Conservation (phyloP, 805 yeast species). For the Yarrowia bubula region DNA sequence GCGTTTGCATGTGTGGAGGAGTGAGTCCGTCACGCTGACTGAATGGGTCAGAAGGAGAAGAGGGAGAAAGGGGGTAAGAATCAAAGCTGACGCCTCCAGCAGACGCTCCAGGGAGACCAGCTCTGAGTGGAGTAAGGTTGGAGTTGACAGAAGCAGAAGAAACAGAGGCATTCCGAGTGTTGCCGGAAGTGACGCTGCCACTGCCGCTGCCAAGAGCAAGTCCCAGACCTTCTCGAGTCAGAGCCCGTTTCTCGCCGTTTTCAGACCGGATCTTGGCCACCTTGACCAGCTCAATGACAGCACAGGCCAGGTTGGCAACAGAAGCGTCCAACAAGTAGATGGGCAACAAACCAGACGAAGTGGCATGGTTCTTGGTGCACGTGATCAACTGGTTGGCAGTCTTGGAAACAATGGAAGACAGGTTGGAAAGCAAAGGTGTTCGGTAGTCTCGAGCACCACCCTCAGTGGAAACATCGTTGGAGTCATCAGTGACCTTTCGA, state of each 20-base stretch:
- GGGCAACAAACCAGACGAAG: constrained; percentile 65
- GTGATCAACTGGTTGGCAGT: constrained; percentile 74
- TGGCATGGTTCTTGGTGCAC: constrained; percentile 68
- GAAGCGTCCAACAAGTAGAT: constrained; percentile 70
- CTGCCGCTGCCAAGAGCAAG: background rate
- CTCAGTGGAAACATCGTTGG: constrained; percentile 28
- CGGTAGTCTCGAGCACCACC: constrained; percentile 10
- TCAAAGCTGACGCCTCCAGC: background rate
- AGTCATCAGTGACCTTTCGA: constrained; percentile 35
- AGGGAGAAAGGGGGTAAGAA: background rate
- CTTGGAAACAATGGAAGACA: constrained; percentile 51
- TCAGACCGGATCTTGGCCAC: constrained; percentile 35
- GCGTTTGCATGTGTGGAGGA: background rate
- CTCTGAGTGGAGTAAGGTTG: constrained; percentile 9
- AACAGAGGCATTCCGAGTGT: background rate
- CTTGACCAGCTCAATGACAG: constrained; percentile 46
- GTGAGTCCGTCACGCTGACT: background rate
- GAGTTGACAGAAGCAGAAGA: background rate
- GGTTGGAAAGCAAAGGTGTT: constrained; percentile 32
- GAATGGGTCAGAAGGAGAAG: background rate
- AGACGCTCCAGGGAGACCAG: constrained; percentile 7
- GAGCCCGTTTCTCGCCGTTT: constrained; percentile 1
- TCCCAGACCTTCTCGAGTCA: background rate
- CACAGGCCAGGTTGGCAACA: constrained; percentile 65
- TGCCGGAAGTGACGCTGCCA: background rate